Percentiles rank a stretch among this genome's conserved stretches.
Conservation (phyloP, 371 early-diverging fungal species). For the Cokeromyces recurvatus region DNA sequence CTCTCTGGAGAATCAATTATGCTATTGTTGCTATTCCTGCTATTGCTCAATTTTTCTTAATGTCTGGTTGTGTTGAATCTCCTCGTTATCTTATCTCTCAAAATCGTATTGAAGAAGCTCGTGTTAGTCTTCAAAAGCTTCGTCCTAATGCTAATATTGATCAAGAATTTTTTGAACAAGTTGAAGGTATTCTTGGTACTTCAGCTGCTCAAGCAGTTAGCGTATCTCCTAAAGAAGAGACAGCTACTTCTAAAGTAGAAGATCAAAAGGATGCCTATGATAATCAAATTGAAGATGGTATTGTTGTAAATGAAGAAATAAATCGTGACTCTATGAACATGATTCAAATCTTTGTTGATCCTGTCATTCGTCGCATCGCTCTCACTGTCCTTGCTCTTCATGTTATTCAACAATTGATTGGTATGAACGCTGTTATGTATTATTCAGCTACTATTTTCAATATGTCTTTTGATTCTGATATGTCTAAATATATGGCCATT, state of each 20-base stretch:
- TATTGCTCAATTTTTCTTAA: too few species aligned
- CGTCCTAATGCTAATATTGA: slow-evolving; percentile 49
- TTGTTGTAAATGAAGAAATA: background rate
- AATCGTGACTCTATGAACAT: too few species aligned
- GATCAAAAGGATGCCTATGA: background rate
- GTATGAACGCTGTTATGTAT: too few species aligned
- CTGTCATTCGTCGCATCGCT: slow-evolving; percentile 46
- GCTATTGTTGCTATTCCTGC: slow-evolving; percentile 68
- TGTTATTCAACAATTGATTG: too few species aligned
- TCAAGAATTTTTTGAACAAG: slow-evolving; percentile 56
- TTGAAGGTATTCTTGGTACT: slow-evolving; percentile 17
- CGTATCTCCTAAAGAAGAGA: slow-evolving; percentile 82
- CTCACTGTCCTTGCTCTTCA: too few species aligned
- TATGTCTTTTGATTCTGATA: too few species aligned
- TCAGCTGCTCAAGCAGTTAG: slow-evolving; percentile 84
- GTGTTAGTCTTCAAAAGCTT: slow-evolving; percentile 43
- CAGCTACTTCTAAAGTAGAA: background rate
- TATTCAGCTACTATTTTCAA: too few species aligned
- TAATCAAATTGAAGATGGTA: too few species aligned
- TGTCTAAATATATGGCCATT: slow-evolving; percentile 61
- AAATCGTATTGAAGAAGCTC: slow-evolving; percentile 17
- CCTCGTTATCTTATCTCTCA: slow-evolving; percentile 16
- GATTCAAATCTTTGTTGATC: slow-evolving; percentile 45
- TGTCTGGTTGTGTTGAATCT: too few species aligned
- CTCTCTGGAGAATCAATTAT: slow-evolving; percentile 66